Evolutionary conservation across 2,329 filamentous ascomycete species (phyloP).

Genomic region (Pseudocercospora crystallina): DNA sequence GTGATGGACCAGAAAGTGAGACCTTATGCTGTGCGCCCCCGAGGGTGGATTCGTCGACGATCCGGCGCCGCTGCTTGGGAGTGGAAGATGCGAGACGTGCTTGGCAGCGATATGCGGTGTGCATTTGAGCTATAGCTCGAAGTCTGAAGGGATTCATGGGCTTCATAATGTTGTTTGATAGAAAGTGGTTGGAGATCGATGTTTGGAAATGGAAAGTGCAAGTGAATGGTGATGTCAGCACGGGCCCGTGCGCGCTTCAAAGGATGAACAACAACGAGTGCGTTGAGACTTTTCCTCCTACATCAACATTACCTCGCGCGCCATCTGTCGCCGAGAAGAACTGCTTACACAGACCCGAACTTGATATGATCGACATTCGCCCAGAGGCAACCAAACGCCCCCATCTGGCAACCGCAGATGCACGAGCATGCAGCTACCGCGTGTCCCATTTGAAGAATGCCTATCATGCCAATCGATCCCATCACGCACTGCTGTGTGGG

Average conservation of each 20-base stretch:
- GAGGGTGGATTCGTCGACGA: slow-evolving; percentile 21
- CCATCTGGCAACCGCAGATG: too few relatives aligned
- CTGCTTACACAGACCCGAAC: too few relatives aligned
- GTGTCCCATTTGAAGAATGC: too few relatives aligned
- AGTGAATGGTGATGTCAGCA: slow-evolving; percentile 1
- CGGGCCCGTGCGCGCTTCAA: not conserved
- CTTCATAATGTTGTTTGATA: not conserved
- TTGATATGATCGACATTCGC: too few relatives aligned
- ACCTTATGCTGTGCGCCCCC: slow-evolving; percentile 29
- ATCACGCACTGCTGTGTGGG: too few relatives aligned
- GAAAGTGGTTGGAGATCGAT: not conserved
- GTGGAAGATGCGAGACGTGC: slow-evolving; percentile 3
- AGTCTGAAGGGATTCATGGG: not conserved
- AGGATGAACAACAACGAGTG: too few relatives aligned
- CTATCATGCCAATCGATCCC: too few relatives aligned
- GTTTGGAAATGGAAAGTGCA: not conserved
- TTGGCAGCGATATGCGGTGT: not conserved
- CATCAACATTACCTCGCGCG: too few relatives aligned
- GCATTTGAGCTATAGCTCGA: not conserved
- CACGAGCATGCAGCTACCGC: too few relatives aligned
- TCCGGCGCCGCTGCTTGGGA: slow-evolving; percentile 3
- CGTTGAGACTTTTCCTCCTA: too few relatives aligned
- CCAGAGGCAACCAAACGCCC: too few relatives aligned
- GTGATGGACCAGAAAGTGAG: slow-evolving; percentile 29
- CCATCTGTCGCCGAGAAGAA: too few relatives aligned